These are phyloP conservation scores for Backusella australiensis DNA, from an alignment of 192 early-diverging fungal species.

Conservation along the genomic window DNA sequence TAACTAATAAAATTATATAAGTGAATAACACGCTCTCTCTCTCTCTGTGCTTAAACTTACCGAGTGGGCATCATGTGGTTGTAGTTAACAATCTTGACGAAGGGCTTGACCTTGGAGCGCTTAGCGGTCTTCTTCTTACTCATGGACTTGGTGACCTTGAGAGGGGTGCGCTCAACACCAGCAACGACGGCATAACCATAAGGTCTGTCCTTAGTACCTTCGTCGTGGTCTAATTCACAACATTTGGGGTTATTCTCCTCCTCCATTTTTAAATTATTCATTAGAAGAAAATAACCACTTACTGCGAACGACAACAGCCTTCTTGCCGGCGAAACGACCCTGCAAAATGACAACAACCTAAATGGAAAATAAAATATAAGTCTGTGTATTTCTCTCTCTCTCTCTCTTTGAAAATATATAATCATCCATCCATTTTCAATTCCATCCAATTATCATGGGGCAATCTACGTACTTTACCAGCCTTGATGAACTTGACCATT, in stretches of 20 bases:
- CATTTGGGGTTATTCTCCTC: conserved; percentile 24
- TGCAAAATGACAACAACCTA: conserved; percentile 98
- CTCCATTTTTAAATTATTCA: conserved; percentile 27
- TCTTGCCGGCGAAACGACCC: conserved; percentile 99
- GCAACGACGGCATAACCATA: conserved; percentile 99
- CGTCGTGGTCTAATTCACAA: conserved; percentile 71
- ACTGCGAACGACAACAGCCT: conserved; percentile 98
- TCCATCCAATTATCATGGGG: conserved; percentile 12
- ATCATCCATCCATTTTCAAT: conserved; percentile 31
- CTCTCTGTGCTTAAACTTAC: conserved; percentile 19
- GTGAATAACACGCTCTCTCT: neutral
- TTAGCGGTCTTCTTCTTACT: conserved; percentile 93
- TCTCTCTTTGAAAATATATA: neutral
- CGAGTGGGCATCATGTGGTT: conserved; percentile 99
- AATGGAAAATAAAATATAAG: neutral
- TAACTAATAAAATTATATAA: conserved; percentile 51
- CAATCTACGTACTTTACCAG: conserved; percentile 49
- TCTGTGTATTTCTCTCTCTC: neutral
- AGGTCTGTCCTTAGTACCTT: conserved; percentile 94
- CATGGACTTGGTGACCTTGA: conserved; percentile 97
- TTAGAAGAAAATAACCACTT: conserved; percentile 36
- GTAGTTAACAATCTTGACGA: conserved; percentile 99
- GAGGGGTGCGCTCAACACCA: conserved; percentile 95
- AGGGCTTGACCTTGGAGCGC: conserved; percentile 98
- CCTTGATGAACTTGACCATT: conserved; percentile 59